Conservation (phyloP, 2,329 filamentous ascomycete genomes). For the Bipolaris sorokiniana region DNA sequence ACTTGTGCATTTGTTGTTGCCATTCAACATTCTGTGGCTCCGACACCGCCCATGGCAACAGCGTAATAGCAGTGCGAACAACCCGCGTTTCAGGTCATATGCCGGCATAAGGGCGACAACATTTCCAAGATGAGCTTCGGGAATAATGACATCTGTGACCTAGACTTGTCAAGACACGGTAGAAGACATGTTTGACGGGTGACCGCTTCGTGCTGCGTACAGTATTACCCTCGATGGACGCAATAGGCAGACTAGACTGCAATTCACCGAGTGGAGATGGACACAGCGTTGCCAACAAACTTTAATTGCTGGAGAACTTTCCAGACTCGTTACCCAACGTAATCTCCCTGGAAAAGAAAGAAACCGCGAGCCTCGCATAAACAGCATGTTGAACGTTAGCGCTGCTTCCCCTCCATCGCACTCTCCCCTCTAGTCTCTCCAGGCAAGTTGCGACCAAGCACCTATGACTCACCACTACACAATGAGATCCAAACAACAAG, state of each 20-base stretch:
- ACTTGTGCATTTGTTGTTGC: not conserved
- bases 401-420: not conserved
- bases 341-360: not conserved
- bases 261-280: too few species aligned
- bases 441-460: not conserved
- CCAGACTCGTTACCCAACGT: not conserved
- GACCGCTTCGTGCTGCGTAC: not conserved
- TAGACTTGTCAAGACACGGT: not conserved
- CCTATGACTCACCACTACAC: not conserved
- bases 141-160: not conserved
- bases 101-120: not conserved
- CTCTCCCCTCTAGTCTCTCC: not conserved
- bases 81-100: not conserved
- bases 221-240: not conserved
- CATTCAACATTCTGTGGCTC: not conserved
- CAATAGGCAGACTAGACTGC: not conserved
- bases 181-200: not conserved
- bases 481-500: not conserved
- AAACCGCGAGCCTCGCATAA: not conserved
- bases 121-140: not conserved
- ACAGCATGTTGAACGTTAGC: not conserved
- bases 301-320: not conserved
- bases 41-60: not conserved
- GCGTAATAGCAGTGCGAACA: not conserved
- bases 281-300: not conserved